Evolutionary conservation across 768 basidiomycete species (phyloP).

Genomic region (Polyporus arcularius): DNA sequence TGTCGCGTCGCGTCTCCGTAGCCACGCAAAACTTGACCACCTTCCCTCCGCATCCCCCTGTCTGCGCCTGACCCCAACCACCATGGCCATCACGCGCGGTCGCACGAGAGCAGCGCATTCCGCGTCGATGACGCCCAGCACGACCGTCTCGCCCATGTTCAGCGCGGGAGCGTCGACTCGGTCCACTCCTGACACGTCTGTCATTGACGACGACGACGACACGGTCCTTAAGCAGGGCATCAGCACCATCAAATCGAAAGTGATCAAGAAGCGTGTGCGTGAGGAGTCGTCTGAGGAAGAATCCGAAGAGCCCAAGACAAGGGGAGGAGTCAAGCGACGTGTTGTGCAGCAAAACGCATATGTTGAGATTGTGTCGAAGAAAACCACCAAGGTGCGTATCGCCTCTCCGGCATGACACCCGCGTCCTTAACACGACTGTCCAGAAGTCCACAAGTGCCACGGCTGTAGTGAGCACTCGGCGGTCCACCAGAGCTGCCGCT

Average conservation of each 20-base stretch:
- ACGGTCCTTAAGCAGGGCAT: constrained; percentile 1
- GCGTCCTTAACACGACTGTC: background rate
- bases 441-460: background rate
- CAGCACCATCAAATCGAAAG: background rate
- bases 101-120: constrained; percentile 31
- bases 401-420: background rate
- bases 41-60: background rate
- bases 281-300: constrained; percentile 13
- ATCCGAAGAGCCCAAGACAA: background rate
- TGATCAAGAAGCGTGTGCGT: constrained; percentile 23
- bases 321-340: constrained; percentile 25
- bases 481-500: constrained; percentile 6
- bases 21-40: constrained; percentile 14
- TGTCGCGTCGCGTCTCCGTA: constrained; percentile 21
- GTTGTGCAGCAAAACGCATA: constrained; percentile 14
- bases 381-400: constrained; percentile 20
- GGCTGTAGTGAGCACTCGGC: background rate
- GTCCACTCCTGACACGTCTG: constrained; percentile 57
- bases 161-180: constrained; percentile 48
- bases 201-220: constrained; percentile 26
- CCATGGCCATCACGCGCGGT: constrained; percentile 23
- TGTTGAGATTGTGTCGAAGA: constrained; percentile 24
- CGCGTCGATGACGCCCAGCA: constrained; percentile 39
- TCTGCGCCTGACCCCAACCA: background rate
- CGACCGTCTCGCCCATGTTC: constrained; percentile 52